Percentiles rank a stretch among this genome's conserved stretches.
These are phyloP conservation scores for Volvox carteri DNA, from an alignment of 163 green algal genomes.

Conservation along the genomic window DNA sequence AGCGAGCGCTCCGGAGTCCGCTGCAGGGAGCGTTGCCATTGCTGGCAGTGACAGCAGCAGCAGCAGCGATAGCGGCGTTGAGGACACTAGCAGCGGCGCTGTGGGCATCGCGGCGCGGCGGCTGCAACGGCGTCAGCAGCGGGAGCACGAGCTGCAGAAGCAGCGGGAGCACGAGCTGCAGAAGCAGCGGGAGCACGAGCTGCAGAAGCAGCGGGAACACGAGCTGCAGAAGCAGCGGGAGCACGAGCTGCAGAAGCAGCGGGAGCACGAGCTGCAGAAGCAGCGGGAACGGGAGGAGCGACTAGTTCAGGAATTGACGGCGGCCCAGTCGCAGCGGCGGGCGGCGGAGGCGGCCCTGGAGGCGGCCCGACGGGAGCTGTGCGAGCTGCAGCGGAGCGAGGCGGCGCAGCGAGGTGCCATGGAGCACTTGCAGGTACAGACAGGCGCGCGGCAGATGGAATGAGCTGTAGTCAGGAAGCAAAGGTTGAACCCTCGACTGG, in stretches of 20 bases:
- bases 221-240: neutral
- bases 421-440: conserved; percentile 44
- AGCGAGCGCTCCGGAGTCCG: neutral
- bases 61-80: neutral
- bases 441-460: too few species aligned
- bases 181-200: neutral
- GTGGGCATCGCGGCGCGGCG: too few species aligned
- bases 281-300: conserved; percentile 2
- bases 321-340: neutral
- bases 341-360: conserved; percentile 15
- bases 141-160: too few species aligned
- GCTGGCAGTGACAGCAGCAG: neutral
- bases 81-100: neutral
- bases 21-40: neutral
- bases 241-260: neutral
- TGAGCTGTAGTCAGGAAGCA: neutral
- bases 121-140: neutral
- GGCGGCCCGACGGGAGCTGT: neutral
- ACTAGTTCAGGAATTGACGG: neutral
- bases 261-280: neutral
- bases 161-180: too few species aligned
- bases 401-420: neutral
- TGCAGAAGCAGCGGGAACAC: neutral
- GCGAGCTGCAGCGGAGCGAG: conserved; percentile 6
- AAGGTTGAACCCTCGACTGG: neutral